phyloP scores from a whole-genome alignment of 495 filamentous ascomycete genomes.

The Terfezia claveryi region DNA sequence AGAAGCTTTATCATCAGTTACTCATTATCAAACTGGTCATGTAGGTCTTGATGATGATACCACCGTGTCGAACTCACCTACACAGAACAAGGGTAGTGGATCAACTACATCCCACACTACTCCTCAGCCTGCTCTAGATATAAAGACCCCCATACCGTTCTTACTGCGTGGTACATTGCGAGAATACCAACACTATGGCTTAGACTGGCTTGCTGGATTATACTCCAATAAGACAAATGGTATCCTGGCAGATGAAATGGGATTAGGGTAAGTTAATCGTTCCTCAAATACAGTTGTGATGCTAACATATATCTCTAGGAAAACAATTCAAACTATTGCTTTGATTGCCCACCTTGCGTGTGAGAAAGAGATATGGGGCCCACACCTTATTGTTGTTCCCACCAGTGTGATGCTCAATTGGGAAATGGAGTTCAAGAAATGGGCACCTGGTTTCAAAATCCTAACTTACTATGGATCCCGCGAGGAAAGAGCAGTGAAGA shows the following conservation, averaged over 20 bases:
- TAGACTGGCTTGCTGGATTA: slow-evolving; percentile 87
- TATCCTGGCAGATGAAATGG: slow-evolving; percentile 99
- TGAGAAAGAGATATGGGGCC: slow-evolving; percentile 79
- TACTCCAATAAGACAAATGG: slow-evolving; percentile 90
- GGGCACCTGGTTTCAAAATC: slow-evolving; percentile 95
- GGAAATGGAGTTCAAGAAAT: slow-evolving; percentile 99
- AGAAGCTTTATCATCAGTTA: slow-evolving; percentile 22
- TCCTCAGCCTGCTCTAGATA: slow-evolving; percentile 18
- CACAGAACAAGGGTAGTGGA: background rate
- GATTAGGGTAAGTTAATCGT: slow-evolving; percentile 39
- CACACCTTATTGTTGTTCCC: slow-evolving; percentile 87
- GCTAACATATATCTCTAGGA: slow-evolving; percentile 21
- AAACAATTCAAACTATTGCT: slow-evolving; percentile 96
- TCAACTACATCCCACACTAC: slow-evolving; percentile 22
- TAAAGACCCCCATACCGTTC: slow-evolving; percentile 59
- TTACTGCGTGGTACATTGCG: slow-evolving; percentile 79
- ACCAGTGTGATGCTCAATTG: slow-evolving; percentile 98
- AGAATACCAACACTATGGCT: slow-evolving; percentile 87
- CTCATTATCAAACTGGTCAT: background rate
- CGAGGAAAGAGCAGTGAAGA: slow-evolving; percentile 77
- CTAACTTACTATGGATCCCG: slow-evolving; percentile 87
- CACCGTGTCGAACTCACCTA: background rate
- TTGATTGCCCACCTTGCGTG: slow-evolving; percentile 84
- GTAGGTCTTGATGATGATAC: background rate
- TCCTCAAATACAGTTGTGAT: slow-evolving; percentile 2